Base-by-base conservation (phyloP, 75 land plant genomes). In the Pseudotsuga menziesii region DNA sequence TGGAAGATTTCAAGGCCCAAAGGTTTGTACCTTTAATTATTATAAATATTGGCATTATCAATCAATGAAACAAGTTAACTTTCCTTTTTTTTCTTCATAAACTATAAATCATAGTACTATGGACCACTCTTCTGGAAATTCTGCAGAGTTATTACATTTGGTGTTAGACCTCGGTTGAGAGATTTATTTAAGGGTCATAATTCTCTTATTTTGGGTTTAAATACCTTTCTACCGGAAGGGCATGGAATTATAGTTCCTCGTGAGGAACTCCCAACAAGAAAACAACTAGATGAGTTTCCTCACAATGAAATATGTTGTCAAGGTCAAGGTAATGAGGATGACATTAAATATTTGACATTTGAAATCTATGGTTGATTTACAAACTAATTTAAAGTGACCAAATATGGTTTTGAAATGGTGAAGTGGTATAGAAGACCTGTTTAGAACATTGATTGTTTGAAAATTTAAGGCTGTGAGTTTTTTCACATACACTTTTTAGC, bases 161-260 rank as follows among this genome's bases (percentile, higher is more conserved):
- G 91, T 11, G 97, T 96, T 55, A 93, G 90, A 44, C 71, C 36
- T 60, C 88, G 90, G 74, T 92, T 96, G 66, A 96, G 91, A 63
- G 88, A 89, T 22, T 78, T 96, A 17, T 96, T 96, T 66, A 87
- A 89, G 78, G 94, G 97, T 41, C 89, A 95, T 72, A 71, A 82
- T 19, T 57, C 85, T 13, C 83, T 96, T 19, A 87, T 96, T 58
- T 78, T 96, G 22, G 93, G 97, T 20, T 96, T 96, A 80, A 96
- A 96, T 79, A 84, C 88, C 20, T 96, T 96, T 79, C 81, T 96
- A 71, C 99, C 99, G 26, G 85, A 86, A 74, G 99, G 99, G 25
- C 90, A 84, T 84, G 93, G 90, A 72, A 96, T 96, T 62, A 89
- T 86, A 7, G 80, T 93, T 9, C 88, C 95, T 0, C 56, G 16